These are phyloP conservation scores for Fusarium sp. DNA, from an alignment of 2,329 filamentous ascomycete genomes.

Conservation along the genomic window DNA sequence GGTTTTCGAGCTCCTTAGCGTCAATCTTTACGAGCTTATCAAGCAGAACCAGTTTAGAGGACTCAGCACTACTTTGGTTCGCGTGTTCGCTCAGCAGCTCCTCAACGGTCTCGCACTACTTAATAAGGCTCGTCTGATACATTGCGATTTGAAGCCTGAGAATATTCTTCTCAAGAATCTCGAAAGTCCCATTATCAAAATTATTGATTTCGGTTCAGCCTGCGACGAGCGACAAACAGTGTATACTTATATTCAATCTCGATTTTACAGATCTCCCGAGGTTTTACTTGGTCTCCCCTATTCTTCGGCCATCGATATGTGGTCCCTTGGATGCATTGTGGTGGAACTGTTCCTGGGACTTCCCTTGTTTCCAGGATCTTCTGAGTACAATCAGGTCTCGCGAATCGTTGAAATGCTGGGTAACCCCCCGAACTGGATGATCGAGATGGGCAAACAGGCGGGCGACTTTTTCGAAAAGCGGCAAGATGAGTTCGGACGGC, in stretches of 20 bases:
- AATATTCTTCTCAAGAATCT: constrained; percentile 98
- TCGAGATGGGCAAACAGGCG: constrained; percentile 98
- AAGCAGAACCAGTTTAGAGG: constrained; percentile 99
- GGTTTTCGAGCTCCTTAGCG: constrained; percentile 95
- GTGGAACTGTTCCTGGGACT: constrained; percentile 96
- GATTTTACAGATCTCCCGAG: constrained; percentile 97
- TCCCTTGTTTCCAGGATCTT: constrained; percentile 94
- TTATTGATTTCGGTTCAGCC: constrained; percentile 98
- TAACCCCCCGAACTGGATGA: constrained; percentile 97
- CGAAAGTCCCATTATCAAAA: constrained; percentile 99
- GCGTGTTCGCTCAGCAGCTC: constrained; percentile 96
- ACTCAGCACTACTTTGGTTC: constrained; percentile 93
- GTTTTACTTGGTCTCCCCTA: constrained; percentile 96
- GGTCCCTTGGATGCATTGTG: constrained; percentile 98
- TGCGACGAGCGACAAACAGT: constrained; percentile 99
- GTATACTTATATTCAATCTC: constrained; percentile 98
- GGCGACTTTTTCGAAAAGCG: constrained; percentile 97
- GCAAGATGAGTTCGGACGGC: constrained; percentile 89
- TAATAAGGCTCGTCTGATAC: constrained; percentile 96
- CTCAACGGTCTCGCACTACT: constrained; percentile 91
- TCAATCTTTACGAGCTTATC: constrained; percentile 98
- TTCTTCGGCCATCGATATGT: constrained; percentile 99
- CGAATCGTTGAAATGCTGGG: constrained; percentile 98
- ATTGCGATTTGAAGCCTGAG: constrained; percentile 98
- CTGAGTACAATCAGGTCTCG: constrained; percentile 98